Percentiles rank a stretch among this genome's conserved stretches.
Conservation (phyloP, 345 rosid species). For the Brassica rapa region DNA sequence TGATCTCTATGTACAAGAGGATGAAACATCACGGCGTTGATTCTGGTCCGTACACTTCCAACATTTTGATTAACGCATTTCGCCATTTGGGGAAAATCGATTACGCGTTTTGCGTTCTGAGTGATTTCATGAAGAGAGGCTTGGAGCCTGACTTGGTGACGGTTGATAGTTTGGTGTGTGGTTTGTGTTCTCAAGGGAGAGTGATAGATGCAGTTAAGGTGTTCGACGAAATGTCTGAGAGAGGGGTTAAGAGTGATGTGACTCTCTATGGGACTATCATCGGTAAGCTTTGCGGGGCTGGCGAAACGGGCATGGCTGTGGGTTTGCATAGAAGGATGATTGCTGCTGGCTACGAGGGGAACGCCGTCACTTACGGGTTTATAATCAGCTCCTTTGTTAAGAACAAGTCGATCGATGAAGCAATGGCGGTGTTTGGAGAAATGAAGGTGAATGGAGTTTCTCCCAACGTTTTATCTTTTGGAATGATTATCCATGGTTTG, state of each 20-base stretch:
- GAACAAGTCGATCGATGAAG: background rate
- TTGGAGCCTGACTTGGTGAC: background rate
- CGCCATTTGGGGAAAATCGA: background rate
- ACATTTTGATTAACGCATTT: background rate
- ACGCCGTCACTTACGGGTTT: background rate
- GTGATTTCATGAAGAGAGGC: background rate
- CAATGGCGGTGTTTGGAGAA: background rate
- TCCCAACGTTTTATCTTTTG: background rate
- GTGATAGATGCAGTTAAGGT: background rate
- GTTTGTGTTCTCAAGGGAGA: background rate
- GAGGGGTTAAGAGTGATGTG: background rate
- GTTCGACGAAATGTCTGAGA: constrained; percentile 20
- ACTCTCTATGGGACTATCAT: background rate
- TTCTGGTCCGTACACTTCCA: background rate
- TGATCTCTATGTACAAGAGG: background rate
- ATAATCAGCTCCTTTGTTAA: constrained; percentile 4
- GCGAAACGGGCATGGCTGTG: background rate
- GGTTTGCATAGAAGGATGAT: constrained; percentile 7
- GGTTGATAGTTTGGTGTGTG: background rate
- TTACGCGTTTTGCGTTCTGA: background rate
- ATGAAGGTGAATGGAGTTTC: background rate
- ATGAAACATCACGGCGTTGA: background rate
- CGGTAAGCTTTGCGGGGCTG: background rate
- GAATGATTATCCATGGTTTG: background rate
- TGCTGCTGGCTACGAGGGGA: background rate